phyloP scores from a whole-genome alignment of 768 basidiomycete species.

The Rhizopogon sp. region DNA sequence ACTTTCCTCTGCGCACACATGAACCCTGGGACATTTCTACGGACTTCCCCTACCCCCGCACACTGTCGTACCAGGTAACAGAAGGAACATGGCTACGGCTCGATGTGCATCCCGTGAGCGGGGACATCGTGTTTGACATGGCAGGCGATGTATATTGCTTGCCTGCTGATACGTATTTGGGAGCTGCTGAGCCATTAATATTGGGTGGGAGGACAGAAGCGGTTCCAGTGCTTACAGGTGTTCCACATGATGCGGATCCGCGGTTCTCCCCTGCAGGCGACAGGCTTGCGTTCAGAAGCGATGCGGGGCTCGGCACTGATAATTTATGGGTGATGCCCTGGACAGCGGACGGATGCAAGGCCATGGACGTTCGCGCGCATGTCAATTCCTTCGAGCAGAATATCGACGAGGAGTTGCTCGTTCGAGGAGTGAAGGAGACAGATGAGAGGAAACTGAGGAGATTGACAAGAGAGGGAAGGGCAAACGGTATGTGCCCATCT shows the following conservation, averaged over 20 bases:
- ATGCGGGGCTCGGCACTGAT: constrained; percentile 67
- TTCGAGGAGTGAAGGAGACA: constrained; percentile 48
- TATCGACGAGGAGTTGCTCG: constrained; percentile 44
- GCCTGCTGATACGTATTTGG: constrained; percentile 35
- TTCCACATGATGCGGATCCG: constrained; percentile 69
- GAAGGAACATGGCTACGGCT: constrained; percentile 76
- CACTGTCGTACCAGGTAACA: constrained; percentile 59
- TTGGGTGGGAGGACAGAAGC: constrained; percentile 33
- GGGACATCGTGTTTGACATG: constrained; percentile 75
- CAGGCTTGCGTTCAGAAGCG: constrained; percentile 63
- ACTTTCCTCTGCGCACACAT: constrained; percentile 57
- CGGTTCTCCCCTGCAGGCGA: constrained; percentile 68
- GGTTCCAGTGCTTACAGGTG: constrained; percentile 54
- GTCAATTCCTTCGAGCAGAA: constrained; percentile 29
- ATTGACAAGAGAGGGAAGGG: constrained; percentile 54
- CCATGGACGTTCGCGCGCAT: constrained; percentile 47
- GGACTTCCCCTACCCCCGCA: constrained; percentile 65
- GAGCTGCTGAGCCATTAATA: constrained; percentile 14
- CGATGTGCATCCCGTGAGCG: constrained; percentile 64
- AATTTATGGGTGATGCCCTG: constrained; percentile 71
- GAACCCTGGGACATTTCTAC: constrained; percentile 70
- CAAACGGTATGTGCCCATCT: constrained; percentile 28
- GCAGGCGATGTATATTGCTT: constrained; percentile 72
- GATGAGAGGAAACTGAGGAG: constrained; percentile 40
- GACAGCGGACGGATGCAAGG: constrained; percentile 49